phyloP scores from a whole-genome alignment of 2,329 filamentous ascomycete species.

The Botryosphaeria dothidea region DNA sequence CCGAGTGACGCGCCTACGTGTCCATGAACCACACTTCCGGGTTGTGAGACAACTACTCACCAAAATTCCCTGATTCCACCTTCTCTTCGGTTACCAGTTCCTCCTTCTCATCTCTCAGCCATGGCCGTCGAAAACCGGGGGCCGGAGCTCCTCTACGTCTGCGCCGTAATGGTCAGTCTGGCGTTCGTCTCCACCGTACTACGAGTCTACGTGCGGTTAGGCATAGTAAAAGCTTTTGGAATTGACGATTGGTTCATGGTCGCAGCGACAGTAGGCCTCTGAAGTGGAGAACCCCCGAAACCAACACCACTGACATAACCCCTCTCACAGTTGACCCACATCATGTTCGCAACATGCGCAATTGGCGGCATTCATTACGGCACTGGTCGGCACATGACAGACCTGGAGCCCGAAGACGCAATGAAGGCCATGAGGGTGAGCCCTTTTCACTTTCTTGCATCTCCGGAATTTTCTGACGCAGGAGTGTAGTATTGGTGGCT shows the following conservation, averaged over 20 bases:
- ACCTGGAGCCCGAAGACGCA: conserved; percentile 27
- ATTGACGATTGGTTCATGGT: conserved; percentile 39
- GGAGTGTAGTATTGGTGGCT: conserved; percentile 18
- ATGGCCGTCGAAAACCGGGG: conserved; percentile 1
- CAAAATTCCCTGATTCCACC: not conserved
- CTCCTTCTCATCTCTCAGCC: not conserved
- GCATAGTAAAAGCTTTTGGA: conserved; percentile 38
- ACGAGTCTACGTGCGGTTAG: conserved; percentile 33
- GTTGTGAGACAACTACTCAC: not conserved
- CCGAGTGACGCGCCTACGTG: not conserved
- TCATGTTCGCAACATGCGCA: conserved; percentile 18
- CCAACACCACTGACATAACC: conserved; percentile 28
- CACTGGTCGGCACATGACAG: conserved; percentile 22
- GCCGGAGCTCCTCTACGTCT: not conserved
- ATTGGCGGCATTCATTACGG: conserved; percentile 19
- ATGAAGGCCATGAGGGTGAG: conserved; percentile 27
- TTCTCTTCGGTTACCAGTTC: not conserved
- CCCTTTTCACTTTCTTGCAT: not conserved
- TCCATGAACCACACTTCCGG: not conserved
- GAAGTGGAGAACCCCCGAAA: not conserved
- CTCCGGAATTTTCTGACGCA: not conserved
- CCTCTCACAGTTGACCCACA: not conserved
- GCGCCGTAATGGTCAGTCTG: not conserved
- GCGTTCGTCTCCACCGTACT: conserved; percentile 20
- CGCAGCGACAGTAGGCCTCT: not conserved